A percentile compares a stretch with the other conserved stretches of the same genome.
Evolutionary conservation across 345 rosid genomes (phyloP).

Genomic region (Citrus reticulata): DNA sequence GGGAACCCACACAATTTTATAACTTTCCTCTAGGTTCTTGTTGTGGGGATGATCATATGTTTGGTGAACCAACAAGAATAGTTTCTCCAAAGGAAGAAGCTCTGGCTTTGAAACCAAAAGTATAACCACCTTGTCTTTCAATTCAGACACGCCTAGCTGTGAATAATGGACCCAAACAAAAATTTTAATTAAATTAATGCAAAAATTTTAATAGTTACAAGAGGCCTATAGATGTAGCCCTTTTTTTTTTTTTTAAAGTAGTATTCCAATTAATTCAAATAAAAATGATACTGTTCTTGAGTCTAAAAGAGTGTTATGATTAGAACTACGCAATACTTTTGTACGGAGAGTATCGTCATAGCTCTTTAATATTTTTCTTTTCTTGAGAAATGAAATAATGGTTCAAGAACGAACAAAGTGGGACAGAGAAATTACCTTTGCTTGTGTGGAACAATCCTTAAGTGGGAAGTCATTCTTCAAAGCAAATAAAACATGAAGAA

Average conservation of each 20-base stretch:
- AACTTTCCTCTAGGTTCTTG: slow-evolving; percentile 31
- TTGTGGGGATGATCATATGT: slow-evolving; percentile 42
- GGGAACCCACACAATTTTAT: slow-evolving; percentile 64
- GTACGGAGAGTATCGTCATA: not conserved
- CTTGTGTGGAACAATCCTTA: slow-evolving; percentile 45
- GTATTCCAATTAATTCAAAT: not conserved
- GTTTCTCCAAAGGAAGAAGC: slow-evolving; percentile 44
- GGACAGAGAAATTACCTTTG: slow-evolving; percentile 30
- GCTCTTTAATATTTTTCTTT: not conserved
- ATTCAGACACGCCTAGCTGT: slow-evolving; percentile 50
- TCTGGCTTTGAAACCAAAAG: slow-evolving; percentile 63
- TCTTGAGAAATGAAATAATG: not conserved
- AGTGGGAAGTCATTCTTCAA: slow-evolving; percentile 55
- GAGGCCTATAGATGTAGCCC: not conserved
- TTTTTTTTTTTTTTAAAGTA: not conserved
- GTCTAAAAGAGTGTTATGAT: not conserved
- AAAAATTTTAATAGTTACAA: not conserved
- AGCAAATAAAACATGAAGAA: slow-evolving; percentile 50
- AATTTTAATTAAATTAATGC: not conserved
- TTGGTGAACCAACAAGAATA: slow-evolving; percentile 60
- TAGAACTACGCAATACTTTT: not conserved
- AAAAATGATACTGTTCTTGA: not conserved
- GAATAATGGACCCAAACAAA: slow-evolving; percentile 5
- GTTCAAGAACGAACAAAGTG: not conserved
- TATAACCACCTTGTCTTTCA: slow-evolving; percentile 55